Evolutionary conservation across 495 filamentous ascomycete genomes (phyloP), one percentile per base, ranked within the genome.

Genomic region (Penicillium herquei): DNA sequence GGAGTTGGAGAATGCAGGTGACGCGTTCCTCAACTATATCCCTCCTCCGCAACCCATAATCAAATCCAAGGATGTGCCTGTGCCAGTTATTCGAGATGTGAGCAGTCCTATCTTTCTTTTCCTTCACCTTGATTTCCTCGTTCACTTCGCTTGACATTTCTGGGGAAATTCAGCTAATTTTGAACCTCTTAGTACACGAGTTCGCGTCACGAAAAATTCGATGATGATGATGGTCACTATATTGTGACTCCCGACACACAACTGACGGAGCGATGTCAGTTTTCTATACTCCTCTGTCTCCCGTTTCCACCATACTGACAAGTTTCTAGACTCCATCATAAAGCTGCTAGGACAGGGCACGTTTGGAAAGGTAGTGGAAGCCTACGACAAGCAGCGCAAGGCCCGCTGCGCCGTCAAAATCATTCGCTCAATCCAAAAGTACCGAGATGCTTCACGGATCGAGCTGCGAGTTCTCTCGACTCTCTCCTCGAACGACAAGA

Each of bases 211-310:
- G 71, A 88, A 67, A 81, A 86, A 73, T 86, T 90, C 47, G 94
- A 98, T 62, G 94, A 98, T 56, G 92, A 97, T 43, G 94, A 98
- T 62, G 94, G 94, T 13, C 94, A 98, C 67, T 98, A 96, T 64
- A 89, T 96, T 61, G 91, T 98, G 12, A 82, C 85, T 3, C 87
- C 90, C 37, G 88, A 96, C 54, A 87, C 86, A 13, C 81, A 86
- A 55, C 72, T 98, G 37, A 96, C 93, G 44, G 84, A 93, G 26
- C 79, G 89, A 86, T 98, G 93, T 96, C 74, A 79, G 91, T 84
- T 17, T 11, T 26, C 10, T 35, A 6, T 16, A 4, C 39, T 3
- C 17, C 6, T 11, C 11, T 35, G 7, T 16, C 17, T n/a, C 14
- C 34, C 18, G 37, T 35, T 10, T 9, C 30, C 10, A 42, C 3